Base-by-base conservation (phyloP, 177 flowering plant genomes). In the Vitis hybrid region DNA sequence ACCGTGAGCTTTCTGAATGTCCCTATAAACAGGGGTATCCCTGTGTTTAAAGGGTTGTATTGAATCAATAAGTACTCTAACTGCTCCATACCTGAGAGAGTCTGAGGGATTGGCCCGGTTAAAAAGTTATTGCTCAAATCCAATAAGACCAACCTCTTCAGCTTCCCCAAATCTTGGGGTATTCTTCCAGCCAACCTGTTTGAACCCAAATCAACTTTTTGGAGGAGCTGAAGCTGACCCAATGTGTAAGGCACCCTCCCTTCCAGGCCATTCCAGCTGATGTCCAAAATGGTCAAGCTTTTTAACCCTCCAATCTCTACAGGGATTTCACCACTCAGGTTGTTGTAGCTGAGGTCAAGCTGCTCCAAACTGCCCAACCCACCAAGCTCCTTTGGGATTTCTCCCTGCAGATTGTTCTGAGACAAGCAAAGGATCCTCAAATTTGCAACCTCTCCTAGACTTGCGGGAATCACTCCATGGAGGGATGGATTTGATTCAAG, bases 321-420 rank as follows among this genome's bases (percentile, higher is more conserved):
- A 39, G 87, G 86, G 56, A 86, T 74, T 62, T 75, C 64, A 31
- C 90, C 88, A 68, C 67, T 75, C 0, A 86, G 39, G 18, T 75
- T 79, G 83, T 86, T 86, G 81, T 79, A 75, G 64, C 90, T 81
- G 11, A 86, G 72, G 66, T 84, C 90, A 64, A 86, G 83, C 61
- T 81, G 83, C 71, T 86, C 66, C 73, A 86, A 66, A 11, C 11
- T 71, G 3, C 49, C 72, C 67, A 84, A 61, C 57, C 69, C 60
- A 51, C 78, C 80, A 68, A 86, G 51, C 53, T 75, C 74, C 15
- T 48, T 22, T 39, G 88, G 90, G 26, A 86, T 81, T 50, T 48
- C 50, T 14, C 88, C 88, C 13, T 72, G 71, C 5, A 86, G 68
- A 60, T 56, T 84, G 85, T 84, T 86, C 58, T 86, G 85, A 2